Base-by-base conservation (phyloP, 352 stramenopile genomes). In the Globisporangium canariense region DNA sequence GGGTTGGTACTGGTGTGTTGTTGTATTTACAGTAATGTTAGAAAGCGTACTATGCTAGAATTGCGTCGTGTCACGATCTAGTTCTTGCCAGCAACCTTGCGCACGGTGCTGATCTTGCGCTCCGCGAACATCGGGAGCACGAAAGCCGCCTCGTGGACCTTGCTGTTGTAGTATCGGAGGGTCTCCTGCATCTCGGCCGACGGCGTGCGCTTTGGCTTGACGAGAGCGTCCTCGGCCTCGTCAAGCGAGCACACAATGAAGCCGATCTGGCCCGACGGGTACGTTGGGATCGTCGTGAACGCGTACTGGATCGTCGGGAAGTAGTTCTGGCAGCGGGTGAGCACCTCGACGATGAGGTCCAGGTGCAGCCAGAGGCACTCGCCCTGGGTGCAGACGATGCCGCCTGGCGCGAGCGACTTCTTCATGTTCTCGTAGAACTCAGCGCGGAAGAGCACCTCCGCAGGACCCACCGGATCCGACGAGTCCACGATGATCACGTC, bases 341-440 rank as follows among this genome's bases (percentile, higher is more conserved):
- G 80, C 66, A 99, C 89, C 20, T 98, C 94, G 43, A 86, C 78
- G 65, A 99, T 99, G 28, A 99, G 74, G 79, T 98, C 83, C 11
- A 99, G 70, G 79, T 99, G 97, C 43, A 99, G 78, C 97, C 97
- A 99, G 43, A 99, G 80, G 79, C 97, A 99, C 80, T 99, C 98
- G 65, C 97, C 97, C 73, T 97, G 89, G 8, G 90, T 97, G 73
- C 86, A 96, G 50, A 97, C 88, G 60, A 97, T 82, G 58, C 91
- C 91, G 55, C 80, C 76, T 1, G 89, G 81, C 30, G 78, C 83
- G 60, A 99, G 81, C 67, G 87, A 88, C 59, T 91, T 88, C 70
- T 96, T 93, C 84, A 98, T 96, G 74, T 75, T 89, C 68, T 98
- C 84, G 79, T 98, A 99, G 75, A 99, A 99, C 61, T 90, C 83